Base-by-base conservation (phyloP, 176 grass and related monocot species). In the Elaeis guineensis region DNA sequence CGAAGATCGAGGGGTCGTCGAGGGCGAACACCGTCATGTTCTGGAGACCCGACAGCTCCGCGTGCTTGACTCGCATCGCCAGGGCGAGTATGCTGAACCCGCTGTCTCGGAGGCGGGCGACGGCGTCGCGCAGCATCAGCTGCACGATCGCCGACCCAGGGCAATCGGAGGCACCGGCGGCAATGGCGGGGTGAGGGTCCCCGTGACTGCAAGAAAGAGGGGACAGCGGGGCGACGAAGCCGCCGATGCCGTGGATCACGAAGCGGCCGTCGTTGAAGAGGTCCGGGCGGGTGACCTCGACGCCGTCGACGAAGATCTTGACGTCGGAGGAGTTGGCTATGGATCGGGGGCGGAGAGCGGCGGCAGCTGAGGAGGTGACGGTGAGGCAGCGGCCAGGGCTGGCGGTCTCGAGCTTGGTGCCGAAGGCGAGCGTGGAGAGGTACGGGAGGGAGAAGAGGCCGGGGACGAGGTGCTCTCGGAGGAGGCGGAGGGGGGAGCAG, bases 21-120 rank as follows among this genome's bases (percentile, higher is more conserved):
- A 92, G 71, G 57, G 88, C 80, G 71, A 92, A 92, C 55, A 92
- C 52, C 73, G 88, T 92, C 73, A 87, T 57, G 80, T 92, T 92
- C 2, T 52, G 29, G 28, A 75, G 14, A 54, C 58, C 53, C 49
- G 78, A 79, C 20, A 83, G 80, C 62, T 87, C 88, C 1, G 65
- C 57, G 73, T 87, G 69, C 80, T 92, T 92, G 72, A 92, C 73
- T 61, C 80, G 69, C 83, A 91, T 86, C 58, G 79, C 87, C 25
- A 86, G 69, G 17, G 83, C 61, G 19, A 91, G 67, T 71, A 92
- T 82, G 77, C 88, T 70, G 57, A 74, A 91, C 56, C 65, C 79
- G 61, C 55, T 32, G 57, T 78, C 71, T 52, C 77, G 79, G 56
- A 91, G 71, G 23, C 83, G 83, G 54, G 70, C 72, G 28, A 87